Conservation (phyloP, 140 eudicot species). For the Anethum foeniculum region DNA sequence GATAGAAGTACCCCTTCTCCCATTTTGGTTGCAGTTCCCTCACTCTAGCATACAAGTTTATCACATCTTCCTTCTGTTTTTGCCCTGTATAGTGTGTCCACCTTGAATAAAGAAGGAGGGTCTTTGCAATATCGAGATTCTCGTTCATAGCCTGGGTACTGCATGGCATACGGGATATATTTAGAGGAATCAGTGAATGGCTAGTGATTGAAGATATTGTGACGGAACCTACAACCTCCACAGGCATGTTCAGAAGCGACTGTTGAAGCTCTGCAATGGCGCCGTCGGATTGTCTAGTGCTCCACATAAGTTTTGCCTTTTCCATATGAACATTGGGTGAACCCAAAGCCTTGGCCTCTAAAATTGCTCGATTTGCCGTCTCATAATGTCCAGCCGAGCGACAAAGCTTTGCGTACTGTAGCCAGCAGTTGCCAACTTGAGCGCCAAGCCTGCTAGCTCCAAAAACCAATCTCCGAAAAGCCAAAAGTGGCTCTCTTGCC, state of each 20-base stretch:
- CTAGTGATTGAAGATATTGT: constrained; percentile 88
- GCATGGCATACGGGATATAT: constrained; percentile 45
- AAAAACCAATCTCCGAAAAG: constrained; percentile 89
- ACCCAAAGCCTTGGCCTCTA: constrained; percentile 82
- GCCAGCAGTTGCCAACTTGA: constrained; percentile 93
- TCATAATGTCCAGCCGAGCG: constrained; percentile 99
- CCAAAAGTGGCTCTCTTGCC: constrained; percentile 98
- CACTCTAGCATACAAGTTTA: constrained; percentile 74
- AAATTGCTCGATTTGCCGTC: constrained; percentile 92
- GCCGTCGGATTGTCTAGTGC: constrained; percentile 88
- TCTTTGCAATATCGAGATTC: constrained; percentile 70
- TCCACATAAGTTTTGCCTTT: constrained; percentile 98
- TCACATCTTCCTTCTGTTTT: constrained; percentile 93
- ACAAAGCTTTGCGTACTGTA: constrained; percentile 93
- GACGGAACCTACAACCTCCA: constrained; percentile 75
- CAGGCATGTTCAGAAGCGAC: constrained; percentile 75
- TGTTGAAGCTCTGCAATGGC: constrained; percentile 96
- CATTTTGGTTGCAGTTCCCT: constrained; percentile 92
- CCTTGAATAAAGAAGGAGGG: constrained; percentile 84
- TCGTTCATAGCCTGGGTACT: constrained; percentile 56
- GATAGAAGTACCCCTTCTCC: constrained; percentile 93
- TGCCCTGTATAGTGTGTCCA: constrained; percentile 96
- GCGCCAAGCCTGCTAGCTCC: constrained; percentile 66
- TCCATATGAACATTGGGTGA: constrained; percentile 90
- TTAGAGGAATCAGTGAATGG: constrained; percentile 66